Percentiles rank a stretch among this genome's conserved stretches.
Conservation (phyloP, 192 early-diverging fungal species). For the Mortierella claussenii region DNA sequence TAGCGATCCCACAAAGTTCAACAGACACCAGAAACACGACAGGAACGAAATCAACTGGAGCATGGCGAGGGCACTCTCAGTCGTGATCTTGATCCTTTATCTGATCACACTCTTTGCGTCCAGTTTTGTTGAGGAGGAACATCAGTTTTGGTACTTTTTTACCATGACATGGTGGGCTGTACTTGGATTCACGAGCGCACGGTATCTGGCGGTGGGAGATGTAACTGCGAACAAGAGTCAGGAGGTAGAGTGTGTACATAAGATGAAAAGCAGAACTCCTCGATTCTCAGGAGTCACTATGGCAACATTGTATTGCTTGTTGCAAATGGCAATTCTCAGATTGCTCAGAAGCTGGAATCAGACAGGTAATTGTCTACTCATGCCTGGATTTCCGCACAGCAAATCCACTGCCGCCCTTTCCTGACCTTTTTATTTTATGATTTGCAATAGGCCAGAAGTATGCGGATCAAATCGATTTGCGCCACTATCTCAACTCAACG, state of each 20-base stretch:
- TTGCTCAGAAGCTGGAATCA: constrained; percentile 59
- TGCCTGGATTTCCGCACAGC: too few relatives aligned
- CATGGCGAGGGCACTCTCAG: constrained; percentile 7
- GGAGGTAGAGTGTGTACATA: too few relatives aligned
- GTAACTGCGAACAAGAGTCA: too few relatives aligned
- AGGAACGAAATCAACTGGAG: constrained; percentile 31
- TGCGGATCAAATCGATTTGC: constrained; percentile 59
- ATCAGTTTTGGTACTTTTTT: constrained; percentile 80
- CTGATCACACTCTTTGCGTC: constrained; percentile 68
- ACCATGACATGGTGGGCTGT: constrained; percentile 68
- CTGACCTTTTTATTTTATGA: neutral
- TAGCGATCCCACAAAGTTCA: neutral
- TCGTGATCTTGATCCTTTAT: constrained; percentile 57
- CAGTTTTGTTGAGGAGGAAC: constrained; percentile 82
- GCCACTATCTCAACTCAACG: constrained; percentile 51
- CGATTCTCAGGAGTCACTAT: too few relatives aligned
- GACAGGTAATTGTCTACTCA: constrained; percentile 46
- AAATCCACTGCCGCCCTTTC: neutral
- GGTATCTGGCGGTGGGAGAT: constrained; percentile 24
- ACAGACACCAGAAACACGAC: neutral
- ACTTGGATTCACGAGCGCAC: constrained; percentile 54
- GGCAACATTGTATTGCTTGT: constrained; percentile 17
- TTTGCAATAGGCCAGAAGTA: constrained; percentile 54
- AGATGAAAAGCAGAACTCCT: too few relatives aligned
- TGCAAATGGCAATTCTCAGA: constrained; percentile 55